Percentiles rank a stretch among this genome's conserved stretches.
Evolutionary conservation across 495 filamentous ascomycete species (phyloP).

Genomic region (Opeltia flavorubescens): DNA sequence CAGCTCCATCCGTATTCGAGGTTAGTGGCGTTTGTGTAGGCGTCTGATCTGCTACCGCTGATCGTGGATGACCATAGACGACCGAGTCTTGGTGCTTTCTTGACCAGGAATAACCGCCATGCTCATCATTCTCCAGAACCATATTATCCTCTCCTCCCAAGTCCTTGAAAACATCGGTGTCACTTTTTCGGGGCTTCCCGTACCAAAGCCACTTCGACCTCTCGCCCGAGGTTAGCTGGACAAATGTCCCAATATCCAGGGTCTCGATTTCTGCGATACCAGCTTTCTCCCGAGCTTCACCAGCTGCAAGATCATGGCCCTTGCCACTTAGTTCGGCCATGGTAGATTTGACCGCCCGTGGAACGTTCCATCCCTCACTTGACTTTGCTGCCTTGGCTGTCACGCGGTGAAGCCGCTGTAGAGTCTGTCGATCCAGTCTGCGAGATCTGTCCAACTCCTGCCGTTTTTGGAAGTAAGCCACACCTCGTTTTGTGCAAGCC

Average conservation of each 20-base stretch:
- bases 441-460: conserved; percentile 67
- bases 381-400: conserved; percentile 74
- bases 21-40: conserved; percentile 5
- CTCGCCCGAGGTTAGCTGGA: conserved; percentile 60
- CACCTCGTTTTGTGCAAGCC: conserved; percentile 62
- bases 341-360: conserved; percentile 86
- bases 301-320: conserved; percentile 83
- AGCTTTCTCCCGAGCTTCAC: conserved; percentile 71
- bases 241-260: conserved; percentile 71
- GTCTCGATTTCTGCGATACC: conserved; percentile 89
- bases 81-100: conserved; percentile 35
- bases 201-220: conserved; percentile 87
- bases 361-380: conserved; percentile 65
- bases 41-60: conserved; percentile 5
- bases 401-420: conserved; percentile 62
- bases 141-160: conserved; percentile 39
- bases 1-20: conserved; percentile 25
- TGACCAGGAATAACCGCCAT: conserved; percentile 50
- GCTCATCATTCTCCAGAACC: conserved; percentile 54
- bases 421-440: conserved; percentile 66
- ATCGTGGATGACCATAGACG: conserved; percentile 21
- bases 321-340: conserved; percentile 93
- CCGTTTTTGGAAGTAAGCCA: conserved; percentile 76
- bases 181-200: conserved; percentile 61
- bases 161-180: conserved; percentile 34